Evolutionary conservation across 176 grass and related monocot genomes (phyloP), one percentile per base, ranked within the genome.

Genomic region (Oryza glaberrima): DNA sequence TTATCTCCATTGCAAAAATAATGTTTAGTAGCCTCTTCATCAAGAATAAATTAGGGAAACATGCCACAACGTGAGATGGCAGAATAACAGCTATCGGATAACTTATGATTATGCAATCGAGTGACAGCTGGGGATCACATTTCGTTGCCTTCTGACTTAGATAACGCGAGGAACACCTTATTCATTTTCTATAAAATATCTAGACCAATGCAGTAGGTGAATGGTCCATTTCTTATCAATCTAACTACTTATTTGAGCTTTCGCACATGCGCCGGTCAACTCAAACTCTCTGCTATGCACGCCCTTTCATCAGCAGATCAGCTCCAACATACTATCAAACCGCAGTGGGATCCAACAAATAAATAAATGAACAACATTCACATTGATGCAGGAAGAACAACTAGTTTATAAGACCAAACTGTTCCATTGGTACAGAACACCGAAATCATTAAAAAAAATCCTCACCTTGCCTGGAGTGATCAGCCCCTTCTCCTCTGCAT

Each of bases 401-500:
- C 15, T 63, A 63, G n/a, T 63, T 23, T 63, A 23, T 23, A 63
- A 63, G 8, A 22, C n/a, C 58, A 23, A 63, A 23, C n/a, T 7
- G 11, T 63, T 63, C n/a, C 58, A 22, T 63, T 63, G 58, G 58
- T 63, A 63, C 58, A 63, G 14, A 63, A 63, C 6, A 63, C 20
- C 3, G 58, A 63, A 63, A 63, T 2, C 6, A 63, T 8, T 10
- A 44, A 43, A 8, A 56, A 56, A 19, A 14, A 38, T 72, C 36
- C 73, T 9, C 75, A 98, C 96, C 87, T 60, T 81, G 43, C 93
- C 93, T 49, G 91, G 93, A 67, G 17, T 64, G 75, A 98, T 98
- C 3, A 87, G 38, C 1, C 89, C 91, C 46, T 87, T 91, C 61
- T 88, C 83, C 85, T 98, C 95, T 15, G 95, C 95, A 70, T 98